Evolutionary conservation across 2,329 filamentous ascomycete genomes (phyloP), one percentile per base, ranked within the genome.

Genomic region (Botryotinia globosa): DNA sequence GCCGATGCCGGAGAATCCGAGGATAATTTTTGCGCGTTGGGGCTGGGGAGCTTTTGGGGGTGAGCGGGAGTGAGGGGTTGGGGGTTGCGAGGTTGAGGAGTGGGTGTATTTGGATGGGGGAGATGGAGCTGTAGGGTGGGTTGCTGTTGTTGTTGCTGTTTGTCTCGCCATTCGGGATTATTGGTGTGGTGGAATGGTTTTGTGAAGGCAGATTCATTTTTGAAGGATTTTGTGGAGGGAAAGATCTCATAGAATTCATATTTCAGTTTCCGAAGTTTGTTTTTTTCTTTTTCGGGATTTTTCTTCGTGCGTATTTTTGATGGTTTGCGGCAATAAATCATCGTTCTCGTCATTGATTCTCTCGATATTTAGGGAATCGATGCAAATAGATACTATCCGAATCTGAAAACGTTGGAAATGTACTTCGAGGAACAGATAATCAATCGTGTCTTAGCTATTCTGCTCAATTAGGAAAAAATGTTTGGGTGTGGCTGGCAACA

Each of bases 1-100:
- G 16, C 70, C 70, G 58, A 72, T 59, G 25, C 37, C 63, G 8
- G 70, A 64, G 14, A 72, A 72, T 1, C 70, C 37, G 10, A 72
- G 48, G 8, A 72, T 67, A 2, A 72, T 67, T 20, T 72, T 72
- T 8, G 70, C 70, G 45, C 63, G 70, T 9, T 72, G 70, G 29
- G 37, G 1, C 54, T 39, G 64, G 6, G 25, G 48, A 4, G 48
- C 10, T 54, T 29, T 56, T 14, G 14, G 51, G n/a, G n/a, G 51
- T 29, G 7, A 9, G 22, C 37, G 29, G 12, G 51, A 22, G 22
- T 37, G 37, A 42, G 29, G 20, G 5, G 25, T 4, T 4, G 44
- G n/a, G 42, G 65, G n/a, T 29, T 37, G 48, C 18, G 20, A 12
- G 45, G 2, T 48, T 10, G 37, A 42, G 2, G 48, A 32, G 65